These are phyloP conservation scores for Epicoccum nigrum DNA, from an alignment of 2,329 filamentous ascomycete species.

Conservation along the genomic window DNA sequence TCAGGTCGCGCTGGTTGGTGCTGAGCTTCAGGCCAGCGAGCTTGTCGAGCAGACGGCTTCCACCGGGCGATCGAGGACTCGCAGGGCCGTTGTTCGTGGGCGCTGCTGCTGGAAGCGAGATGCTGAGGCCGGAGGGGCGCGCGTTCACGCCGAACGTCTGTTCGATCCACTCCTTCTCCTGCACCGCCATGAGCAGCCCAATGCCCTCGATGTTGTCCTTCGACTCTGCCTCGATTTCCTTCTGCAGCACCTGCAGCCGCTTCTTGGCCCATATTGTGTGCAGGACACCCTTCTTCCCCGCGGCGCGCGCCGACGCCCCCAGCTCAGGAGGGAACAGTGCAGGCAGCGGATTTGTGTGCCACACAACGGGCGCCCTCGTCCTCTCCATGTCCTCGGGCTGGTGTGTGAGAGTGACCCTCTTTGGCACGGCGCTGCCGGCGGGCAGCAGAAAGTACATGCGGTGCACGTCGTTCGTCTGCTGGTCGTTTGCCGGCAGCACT, in stretches of 20 bases:
- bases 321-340: conserved; percentile 84
- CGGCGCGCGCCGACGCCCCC: conserved; percentile 67
- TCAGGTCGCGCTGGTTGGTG: conserved; percentile 71
- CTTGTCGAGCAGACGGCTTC: conserved; percentile 78
- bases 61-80: conserved; percentile 66
- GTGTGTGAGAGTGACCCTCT: conserved; percentile 70
- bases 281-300: conserved; percentile 79
- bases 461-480: conserved; percentile 57
- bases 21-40: conserved; percentile 78
- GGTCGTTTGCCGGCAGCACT: conserved; percentile 69
- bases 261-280: conserved; percentile 92
- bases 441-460: conserved; percentile 83
- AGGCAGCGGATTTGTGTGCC: conserved; percentile 78
- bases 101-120: conserved; percentile 45
- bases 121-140: conserved; percentile 49
- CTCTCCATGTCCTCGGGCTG: conserved; percentile 53
- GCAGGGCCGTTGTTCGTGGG: conserved; percentile 61
- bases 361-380: conserved; percentile 51
- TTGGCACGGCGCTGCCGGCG: conserved; percentile 72
- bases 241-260: conserved; percentile 73
- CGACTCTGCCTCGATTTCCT: conserved; percentile 77
- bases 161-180: conserved; percentile 86
- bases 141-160: conserved; percentile 72
- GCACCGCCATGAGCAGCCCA: conserved; percentile 80
- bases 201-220: conserved; percentile 79